Conservation (phyloP, 2,329 filamentous ascomycete species). For the Colletotrichum magnum region DNA sequence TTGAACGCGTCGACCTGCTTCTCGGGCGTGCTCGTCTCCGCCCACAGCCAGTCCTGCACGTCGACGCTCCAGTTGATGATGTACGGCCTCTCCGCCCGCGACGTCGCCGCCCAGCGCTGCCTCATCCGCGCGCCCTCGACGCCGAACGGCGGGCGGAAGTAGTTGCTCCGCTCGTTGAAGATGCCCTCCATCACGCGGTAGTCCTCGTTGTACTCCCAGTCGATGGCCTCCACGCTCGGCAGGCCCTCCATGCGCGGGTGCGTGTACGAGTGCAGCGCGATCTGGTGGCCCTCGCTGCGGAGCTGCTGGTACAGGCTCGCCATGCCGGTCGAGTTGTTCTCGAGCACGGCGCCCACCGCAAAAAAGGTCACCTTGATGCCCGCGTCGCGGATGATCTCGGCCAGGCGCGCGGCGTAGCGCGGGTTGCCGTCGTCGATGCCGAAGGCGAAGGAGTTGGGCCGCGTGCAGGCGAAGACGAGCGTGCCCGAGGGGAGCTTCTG, state of each 20-base stretch:
- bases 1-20: slow-evolving; percentile 77
- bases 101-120: slow-evolving; percentile 69
- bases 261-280: slow-evolving; percentile 77
- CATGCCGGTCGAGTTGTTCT: slow-evolving; percentile 72
- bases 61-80: slow-evolving; percentile 80
- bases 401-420: slow-evolving; percentile 54
- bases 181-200: slow-evolving; percentile 61
- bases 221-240: slow-evolving; percentile 65
- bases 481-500: slow-evolving; percentile 73
- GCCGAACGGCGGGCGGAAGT: slow-evolving; percentile 80
- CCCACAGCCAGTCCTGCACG: slow-evolving; percentile 80
- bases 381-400: slow-evolving; percentile 73
- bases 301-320: slow-evolving; percentile 76
- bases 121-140: slow-evolving; percentile 77
- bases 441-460: slow-evolving; percentile 79
- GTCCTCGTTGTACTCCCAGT: slow-evolving; percentile 74
- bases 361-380: slow-evolving; percentile 79
- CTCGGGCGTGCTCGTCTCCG: slow-evolving; percentile 71
- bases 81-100: slow-evolving; percentile 65
- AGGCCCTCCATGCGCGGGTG: slow-evolving; percentile 77
- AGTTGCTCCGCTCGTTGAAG: slow-evolving; percentile 57
- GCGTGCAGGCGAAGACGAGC: slow-evolving; percentile 74
- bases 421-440: slow-evolving; percentile 80
- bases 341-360: slow-evolving; percentile 74
- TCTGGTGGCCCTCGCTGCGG: slow-evolving; percentile 73